phyloP scores from a whole-genome alignment of 345 rosid genomes.

The Populus davidiana region DNA sequence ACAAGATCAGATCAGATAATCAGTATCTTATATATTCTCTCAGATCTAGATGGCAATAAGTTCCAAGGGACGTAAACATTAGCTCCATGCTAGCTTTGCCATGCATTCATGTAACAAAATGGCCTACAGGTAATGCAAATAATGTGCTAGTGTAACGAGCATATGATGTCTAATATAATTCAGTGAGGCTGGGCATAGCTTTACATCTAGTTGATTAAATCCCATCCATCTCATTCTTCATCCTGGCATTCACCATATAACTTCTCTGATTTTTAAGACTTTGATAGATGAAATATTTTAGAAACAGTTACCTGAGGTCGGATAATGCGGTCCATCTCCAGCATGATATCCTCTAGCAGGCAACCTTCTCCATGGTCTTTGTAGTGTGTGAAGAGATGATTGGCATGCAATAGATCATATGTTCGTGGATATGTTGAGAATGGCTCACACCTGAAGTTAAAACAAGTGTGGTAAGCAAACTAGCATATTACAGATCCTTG shows the following conservation, averaged over 20 bases:
- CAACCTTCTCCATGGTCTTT: conserved; percentile 55
- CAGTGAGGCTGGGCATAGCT: not conserved
- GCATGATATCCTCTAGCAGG: conserved; percentile 69
- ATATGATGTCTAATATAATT: not conserved
- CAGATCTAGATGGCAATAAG: not conserved
- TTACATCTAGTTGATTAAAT: not conserved
- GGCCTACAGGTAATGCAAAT: not conserved
- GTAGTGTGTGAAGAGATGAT: conserved; percentile 61
- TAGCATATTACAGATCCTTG: not conserved
- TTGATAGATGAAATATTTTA: not conserved
- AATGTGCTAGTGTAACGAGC: not conserved
- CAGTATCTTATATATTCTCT: not conserved
- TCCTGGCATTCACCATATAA: not conserved
- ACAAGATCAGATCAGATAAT: not conserved
- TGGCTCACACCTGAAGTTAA: conserved; percentile 72
- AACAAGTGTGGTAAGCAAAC: conserved; percentile 1
- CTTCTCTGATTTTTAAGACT: not conserved
- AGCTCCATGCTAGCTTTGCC: not conserved
- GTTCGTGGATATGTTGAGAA: conserved; percentile 95
- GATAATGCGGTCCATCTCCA: conserved; percentile 87
- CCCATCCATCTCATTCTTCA: conserved; percentile 1
- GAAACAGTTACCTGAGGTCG: conserved; percentile 66
- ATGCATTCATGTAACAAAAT: not conserved
- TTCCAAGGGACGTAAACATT: not conserved
- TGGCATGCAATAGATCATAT: conserved; percentile 77